These are phyloP conservation scores for Sinapis alba DNA, from an alignment of 441 rosid genomes.

Conservation along the genomic window DNA sequence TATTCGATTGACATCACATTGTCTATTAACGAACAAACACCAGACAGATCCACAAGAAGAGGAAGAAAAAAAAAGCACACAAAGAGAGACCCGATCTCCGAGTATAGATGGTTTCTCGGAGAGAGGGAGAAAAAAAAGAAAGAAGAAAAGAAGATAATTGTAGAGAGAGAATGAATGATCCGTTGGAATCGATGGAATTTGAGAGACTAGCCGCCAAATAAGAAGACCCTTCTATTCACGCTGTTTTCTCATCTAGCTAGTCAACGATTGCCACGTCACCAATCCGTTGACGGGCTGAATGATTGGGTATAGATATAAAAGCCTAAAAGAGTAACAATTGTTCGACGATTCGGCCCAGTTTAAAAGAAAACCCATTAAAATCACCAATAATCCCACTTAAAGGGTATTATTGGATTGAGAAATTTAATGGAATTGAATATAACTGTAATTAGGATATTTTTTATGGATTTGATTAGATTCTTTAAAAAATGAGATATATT, in stretches of 20 bases:
- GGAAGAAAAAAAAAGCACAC: neutral
- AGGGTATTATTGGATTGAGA: too few species aligned
- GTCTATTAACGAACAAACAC: neutral
- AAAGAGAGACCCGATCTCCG: slow-evolving; percentile 12
- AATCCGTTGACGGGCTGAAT: neutral
- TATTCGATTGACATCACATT: slow-evolving; percentile 7
- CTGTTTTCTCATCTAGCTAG: neutral
- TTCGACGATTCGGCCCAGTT: neutral
- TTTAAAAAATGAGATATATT: too few species aligned
- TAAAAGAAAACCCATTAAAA: neutral
- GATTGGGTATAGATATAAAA: neutral
- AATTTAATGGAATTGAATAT: too few species aligned
- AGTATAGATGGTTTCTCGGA: slow-evolving; percentile 17
- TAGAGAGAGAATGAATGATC: slow-evolving; percentile 29
- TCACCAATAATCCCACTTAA: too few species aligned
- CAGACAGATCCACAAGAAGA: slow-evolving; percentile 18
- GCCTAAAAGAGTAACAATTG: neutral
- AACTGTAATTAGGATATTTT: too few species aligned
- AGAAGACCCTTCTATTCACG: neutral
- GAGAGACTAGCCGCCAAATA: slow-evolving; percentile 27
- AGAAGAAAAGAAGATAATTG: neutral
- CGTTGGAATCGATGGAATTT: slow-evolving; percentile 32
- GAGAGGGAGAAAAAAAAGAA: neutral
- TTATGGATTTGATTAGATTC: too few species aligned
- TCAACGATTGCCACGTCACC: neutral